Conservation (phyloP, 2,329 filamentous ascomycete genomes). For the Aspergillus sp. region DNA sequence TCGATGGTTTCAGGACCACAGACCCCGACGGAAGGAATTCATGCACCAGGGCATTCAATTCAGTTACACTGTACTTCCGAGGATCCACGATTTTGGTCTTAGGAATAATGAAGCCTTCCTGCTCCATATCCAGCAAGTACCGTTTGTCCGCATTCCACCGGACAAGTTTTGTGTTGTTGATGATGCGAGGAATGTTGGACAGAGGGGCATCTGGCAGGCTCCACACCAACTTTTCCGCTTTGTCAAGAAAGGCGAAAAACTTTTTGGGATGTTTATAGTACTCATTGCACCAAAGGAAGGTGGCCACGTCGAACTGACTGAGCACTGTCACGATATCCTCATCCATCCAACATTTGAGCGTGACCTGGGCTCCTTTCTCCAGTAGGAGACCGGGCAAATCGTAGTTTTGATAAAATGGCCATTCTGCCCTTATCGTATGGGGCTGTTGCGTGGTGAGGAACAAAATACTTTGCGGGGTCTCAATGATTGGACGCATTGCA, state of each 20-base stretch:
- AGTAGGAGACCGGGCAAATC: neutral
- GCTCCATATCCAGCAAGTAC: neutral
- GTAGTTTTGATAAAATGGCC: neutral
- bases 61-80: neutral
- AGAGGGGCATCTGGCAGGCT: neutral
- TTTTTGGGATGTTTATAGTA: neutral
- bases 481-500: neutral
- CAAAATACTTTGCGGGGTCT: neutral
- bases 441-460: constrained; percentile 1
- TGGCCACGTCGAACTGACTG: neutral
- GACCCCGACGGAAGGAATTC: neutral
- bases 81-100: neutral
- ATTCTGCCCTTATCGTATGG: neutral
- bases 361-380: neutral
- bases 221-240: neutral
- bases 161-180: neutral
- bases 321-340: neutral
- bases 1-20: neutral
- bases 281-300: constrained; percentile 5
- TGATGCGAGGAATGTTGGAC: neutral
- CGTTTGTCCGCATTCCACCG: constrained; percentile 5
- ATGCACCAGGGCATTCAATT: neutral
- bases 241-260: neutral
- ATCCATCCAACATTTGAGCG: constrained; percentile 6
- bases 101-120: neutral